Percentiles rank a stretch among this genome's conserved stretches.
Evolutionary conservation across 441 rosid genomes (phyloP).

Genomic region (Kokia cookei): DNA sequence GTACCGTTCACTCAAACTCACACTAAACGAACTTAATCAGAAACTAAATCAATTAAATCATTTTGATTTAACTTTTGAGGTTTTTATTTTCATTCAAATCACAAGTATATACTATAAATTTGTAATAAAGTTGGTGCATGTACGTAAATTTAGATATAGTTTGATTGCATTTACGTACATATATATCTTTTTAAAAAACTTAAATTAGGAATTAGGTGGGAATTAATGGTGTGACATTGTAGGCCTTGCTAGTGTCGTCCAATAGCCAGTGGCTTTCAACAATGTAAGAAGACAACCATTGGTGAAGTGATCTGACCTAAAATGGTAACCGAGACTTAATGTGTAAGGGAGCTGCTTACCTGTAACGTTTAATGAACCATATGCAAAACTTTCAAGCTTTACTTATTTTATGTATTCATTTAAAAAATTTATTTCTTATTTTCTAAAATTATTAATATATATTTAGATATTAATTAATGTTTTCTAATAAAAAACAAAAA

Average conservation of each 20-base stretch:
- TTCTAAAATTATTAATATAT: background rate
- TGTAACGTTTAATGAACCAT: background rate
- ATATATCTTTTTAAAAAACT: background rate
- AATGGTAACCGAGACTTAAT: background rate
- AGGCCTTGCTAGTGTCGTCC: too few relatives aligned
- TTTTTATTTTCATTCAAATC: too few relatives aligned
- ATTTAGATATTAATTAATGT: too few relatives aligned
- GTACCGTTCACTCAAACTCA: too few relatives aligned
- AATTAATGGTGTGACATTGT: background rate
- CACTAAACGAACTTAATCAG: too few relatives aligned
- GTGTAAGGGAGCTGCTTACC: background rate
- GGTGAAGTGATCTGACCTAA: background rate
- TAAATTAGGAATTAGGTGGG: background rate
- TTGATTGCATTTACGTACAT: background rate
- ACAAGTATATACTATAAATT: too few relatives aligned
- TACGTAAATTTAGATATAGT: too few relatives aligned
- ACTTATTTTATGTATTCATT: background rate
- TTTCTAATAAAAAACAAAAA: too few relatives aligned
- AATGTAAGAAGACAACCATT: background rate
- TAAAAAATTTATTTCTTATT: background rate
- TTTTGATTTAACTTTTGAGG: too few relatives aligned
- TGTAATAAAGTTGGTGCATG: background rate
- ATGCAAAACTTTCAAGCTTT: background rate
- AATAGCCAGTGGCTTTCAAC: background rate
- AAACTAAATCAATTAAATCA: too few relatives aligned